Conservation (phyloP, 208 protist genomes). For the Porcisia deanei region DNA sequence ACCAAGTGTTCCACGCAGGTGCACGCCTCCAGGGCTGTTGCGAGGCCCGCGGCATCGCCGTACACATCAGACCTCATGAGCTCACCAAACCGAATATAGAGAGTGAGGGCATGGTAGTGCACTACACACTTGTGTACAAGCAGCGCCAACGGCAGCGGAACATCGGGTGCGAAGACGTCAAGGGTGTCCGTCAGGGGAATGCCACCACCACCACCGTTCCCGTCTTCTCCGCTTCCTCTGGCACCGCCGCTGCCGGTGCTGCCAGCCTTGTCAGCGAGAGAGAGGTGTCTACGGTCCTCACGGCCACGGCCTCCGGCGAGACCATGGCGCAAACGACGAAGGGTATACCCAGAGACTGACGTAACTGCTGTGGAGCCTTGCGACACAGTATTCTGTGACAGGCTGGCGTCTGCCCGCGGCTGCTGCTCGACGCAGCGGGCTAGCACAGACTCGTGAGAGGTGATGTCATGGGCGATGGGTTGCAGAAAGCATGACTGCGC, state of each 20-base stretch:
- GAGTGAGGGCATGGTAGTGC: constrained; percentile 46
- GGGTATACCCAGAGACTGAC: not conserved
- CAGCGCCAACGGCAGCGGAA: constrained; percentile 51
- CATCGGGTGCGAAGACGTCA: constrained; percentile 18
- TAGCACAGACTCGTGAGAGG: constrained; percentile 20
- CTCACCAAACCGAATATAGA: constrained; percentile 45
- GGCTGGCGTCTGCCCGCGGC: not conserved
- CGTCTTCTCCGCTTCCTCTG: not conserved
- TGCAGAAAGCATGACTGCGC: constrained; percentile 28
- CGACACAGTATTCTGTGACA: not conserved
- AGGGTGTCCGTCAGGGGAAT: constrained; percentile 19
- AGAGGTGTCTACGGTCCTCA: constrained; percentile 3
- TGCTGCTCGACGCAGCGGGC: constrained; percentile 25
- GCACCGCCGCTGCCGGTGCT: not conserved
- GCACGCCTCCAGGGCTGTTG: constrained; percentile 18
- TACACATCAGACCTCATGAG: constrained; percentile 30
- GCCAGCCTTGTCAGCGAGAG: not conserved
- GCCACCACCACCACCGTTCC: constrained; percentile 3
- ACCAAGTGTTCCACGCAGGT: constrained; percentile 29
- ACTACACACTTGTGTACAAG: constrained; percentile 51
- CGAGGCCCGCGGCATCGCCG: constrained; percentile 28
- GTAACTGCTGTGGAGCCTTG: not conserved
- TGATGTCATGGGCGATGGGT: constrained; percentile 28
- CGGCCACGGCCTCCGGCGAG: constrained; percentile 2
- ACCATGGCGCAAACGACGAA: not conserved